These are phyloP conservation scores for Chaetomium globosum DNA, from an alignment of 2,329 filamentous ascomycete species.

Conservation along the genomic window DNA sequence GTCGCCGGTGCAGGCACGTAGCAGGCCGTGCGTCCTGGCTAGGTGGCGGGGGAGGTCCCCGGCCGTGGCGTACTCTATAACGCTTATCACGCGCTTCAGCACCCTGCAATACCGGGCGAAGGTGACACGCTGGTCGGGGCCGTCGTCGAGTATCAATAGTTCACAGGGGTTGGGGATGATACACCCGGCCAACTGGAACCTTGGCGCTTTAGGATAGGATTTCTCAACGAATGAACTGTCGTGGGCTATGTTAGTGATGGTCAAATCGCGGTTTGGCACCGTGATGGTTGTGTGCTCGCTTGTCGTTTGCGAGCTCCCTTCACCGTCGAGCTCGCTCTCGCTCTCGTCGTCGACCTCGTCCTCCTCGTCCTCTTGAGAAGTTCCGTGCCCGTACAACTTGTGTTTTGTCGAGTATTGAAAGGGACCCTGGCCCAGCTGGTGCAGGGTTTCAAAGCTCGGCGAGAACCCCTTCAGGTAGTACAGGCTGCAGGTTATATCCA, in stretches of 20 bases:
- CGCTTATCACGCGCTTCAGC: conserved; percentile 18
- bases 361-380: no score
- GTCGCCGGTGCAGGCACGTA: conserved; percentile 55
- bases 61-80: conserved; percentile 12
- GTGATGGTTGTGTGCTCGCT: neutral
- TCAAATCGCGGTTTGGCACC: no score
- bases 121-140: conserved; percentile 1
- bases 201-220: neutral
- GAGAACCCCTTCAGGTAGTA: conserved; percentile 35
- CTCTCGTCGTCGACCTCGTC: no score
- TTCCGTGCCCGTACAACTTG: neutral
- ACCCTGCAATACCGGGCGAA: conserved; percentile 7
- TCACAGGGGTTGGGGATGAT: conserved; percentile 34
- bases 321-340: conserved; percentile 16
- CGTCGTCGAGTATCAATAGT: conserved; percentile 15
- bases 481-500: conserved; percentile 37
- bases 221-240: neutral
- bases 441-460: conserved; percentile 3
- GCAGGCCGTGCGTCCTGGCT: conserved; percentile 40
- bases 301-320: neutral
- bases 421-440: conserved; percentile 15
- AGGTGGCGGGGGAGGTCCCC: conserved; percentile 24
- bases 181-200: conserved; percentile 25
- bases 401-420: conserved; percentile 7
- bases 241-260: neutral